These are phyloP conservation scores for Tylopilus rubrobrunneus DNA, from an alignment of 768 basidiomycete genomes.

Conservation along the genomic window DNA sequence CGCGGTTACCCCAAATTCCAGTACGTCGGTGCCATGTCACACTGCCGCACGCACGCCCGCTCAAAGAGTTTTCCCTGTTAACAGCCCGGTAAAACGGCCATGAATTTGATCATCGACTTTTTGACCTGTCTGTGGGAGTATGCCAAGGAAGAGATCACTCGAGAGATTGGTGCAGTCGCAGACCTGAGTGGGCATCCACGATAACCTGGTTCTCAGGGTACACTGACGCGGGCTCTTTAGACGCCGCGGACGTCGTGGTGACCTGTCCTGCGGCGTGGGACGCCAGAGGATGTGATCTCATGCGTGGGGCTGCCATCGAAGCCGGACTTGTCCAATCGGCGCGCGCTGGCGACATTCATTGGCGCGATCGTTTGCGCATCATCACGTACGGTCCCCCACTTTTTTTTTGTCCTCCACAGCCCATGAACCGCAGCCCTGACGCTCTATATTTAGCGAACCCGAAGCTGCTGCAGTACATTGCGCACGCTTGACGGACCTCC, in stretches of 20 bases:
- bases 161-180: constrained; percentile 81
- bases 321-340: constrained; percentile 77
- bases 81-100: constrained; percentile 69
- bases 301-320: constrained; percentile 79
- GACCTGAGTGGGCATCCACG: constrained; percentile 61
- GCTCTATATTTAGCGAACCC: constrained; percentile 42
- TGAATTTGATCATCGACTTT: constrained; percentile 82
- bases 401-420: neutral
- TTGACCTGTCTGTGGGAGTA: constrained; percentile 83
- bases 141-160: constrained; percentile 81
- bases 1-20: constrained; percentile 73
- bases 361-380: constrained; percentile 79
- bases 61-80: neutral
- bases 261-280: constrained; percentile 93
- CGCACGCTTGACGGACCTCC: constrained; percentile 74
- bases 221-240: constrained; percentile 37
- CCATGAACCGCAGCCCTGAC: neutral
- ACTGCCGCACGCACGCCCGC: no score
- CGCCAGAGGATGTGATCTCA: constrained; percentile 76
- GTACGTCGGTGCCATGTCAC: constrained; percentile 40
- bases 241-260: constrained; percentile 79
- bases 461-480: constrained; percentile 94
- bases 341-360: constrained; percentile 63
- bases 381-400: constrained; percentile 52
- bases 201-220: neutral